These are phyloP conservation scores for Lindgomyces ingoldianus DNA, from an alignment of 495 filamentous ascomycete genomes.

Conservation along the genomic window DNA sequence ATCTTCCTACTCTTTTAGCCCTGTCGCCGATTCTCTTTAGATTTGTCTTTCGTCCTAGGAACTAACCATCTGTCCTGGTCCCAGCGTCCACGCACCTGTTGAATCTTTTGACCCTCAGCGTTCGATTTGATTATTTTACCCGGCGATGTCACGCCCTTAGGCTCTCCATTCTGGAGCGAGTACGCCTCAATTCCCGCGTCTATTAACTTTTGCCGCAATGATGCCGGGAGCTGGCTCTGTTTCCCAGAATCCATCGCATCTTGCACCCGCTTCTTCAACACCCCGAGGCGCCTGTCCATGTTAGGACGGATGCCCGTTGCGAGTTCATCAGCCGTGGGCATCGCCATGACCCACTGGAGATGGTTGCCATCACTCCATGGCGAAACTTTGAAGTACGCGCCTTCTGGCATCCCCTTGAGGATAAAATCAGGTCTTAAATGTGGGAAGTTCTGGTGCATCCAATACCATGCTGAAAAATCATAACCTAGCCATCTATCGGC, in stretches of 20 bases:
- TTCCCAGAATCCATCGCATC: background rate
- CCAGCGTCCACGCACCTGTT: too few relatives aligned
- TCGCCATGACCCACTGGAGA: constrained; percentile 10
- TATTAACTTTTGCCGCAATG: background rate
- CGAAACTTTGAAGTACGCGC: constrained; percentile 10
- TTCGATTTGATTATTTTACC: too few relatives aligned
- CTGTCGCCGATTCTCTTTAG: too few relatives aligned
- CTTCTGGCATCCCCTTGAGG: constrained; percentile 19
- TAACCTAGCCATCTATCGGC: too few relatives aligned
- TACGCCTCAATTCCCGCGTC: background rate
- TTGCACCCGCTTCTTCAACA: background rate
- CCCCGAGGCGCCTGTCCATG: background rate
- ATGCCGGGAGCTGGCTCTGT: background rate
- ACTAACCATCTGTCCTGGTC: too few relatives aligned
- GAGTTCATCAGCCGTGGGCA: background rate
- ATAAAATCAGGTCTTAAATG: constrained; percentile 29
- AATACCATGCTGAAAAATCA: constrained; percentile 20
- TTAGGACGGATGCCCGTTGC: background rate
- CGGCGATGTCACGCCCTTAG: background rate
- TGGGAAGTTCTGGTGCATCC: constrained; percentile 23
- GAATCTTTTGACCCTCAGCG: too few relatives aligned
- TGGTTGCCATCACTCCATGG: constrained; percentile 13
- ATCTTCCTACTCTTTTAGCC: too few relatives aligned
- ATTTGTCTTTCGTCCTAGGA: too few relatives aligned
- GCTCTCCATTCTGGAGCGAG: background rate